Percentiles rank a stretch among this genome's conserved stretches.
These are phyloP conservation scores for Fraxinus angustifolia DNA, from an alignment of 305 asterid genomes.

Conservation along the genomic window DNA sequence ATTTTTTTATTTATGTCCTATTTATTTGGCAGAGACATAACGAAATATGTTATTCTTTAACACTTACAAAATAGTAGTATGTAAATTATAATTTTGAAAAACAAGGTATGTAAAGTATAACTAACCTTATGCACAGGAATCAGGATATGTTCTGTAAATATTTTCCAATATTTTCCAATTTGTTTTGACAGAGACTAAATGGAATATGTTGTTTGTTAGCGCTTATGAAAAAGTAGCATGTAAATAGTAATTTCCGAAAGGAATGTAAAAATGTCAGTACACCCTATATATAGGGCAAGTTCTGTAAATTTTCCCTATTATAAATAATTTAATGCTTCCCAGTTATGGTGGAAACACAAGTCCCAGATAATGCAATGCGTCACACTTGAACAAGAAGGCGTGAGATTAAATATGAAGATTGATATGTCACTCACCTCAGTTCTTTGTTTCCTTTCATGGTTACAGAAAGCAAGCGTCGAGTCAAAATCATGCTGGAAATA, in stretches of 20 bases:
- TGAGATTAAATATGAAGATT: neutral
- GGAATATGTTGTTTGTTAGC: neutral
- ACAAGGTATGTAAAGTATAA: neutral
- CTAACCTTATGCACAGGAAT: neutral
- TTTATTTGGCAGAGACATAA: neutral
- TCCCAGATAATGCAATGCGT: neutral
- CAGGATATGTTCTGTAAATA: neutral
- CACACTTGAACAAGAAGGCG: neutral
- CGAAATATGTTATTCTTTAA: neutral
- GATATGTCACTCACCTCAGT: constrained; percentile 54
- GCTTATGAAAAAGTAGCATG: neutral
- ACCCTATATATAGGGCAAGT: neutral
- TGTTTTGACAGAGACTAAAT: neutral
- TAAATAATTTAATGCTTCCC: neutral
- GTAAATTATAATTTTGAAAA: neutral
- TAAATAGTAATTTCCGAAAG: neutral
- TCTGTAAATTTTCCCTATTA: neutral
- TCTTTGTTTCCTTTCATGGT: constrained; percentile 86
- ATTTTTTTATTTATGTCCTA: neutral
- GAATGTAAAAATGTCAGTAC: neutral
- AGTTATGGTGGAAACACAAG: neutral
- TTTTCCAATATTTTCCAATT: neutral
- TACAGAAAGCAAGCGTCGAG: constrained; percentile 77
- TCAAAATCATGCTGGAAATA: constrained; percentile 87
- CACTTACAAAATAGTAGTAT: neutral